Percentiles rank a stretch among this genome's conserved stretches.
Conservation (phyloP, 2,329 filamentous ascomycete species). For the Zymoseptoria passerinii region DNA sequence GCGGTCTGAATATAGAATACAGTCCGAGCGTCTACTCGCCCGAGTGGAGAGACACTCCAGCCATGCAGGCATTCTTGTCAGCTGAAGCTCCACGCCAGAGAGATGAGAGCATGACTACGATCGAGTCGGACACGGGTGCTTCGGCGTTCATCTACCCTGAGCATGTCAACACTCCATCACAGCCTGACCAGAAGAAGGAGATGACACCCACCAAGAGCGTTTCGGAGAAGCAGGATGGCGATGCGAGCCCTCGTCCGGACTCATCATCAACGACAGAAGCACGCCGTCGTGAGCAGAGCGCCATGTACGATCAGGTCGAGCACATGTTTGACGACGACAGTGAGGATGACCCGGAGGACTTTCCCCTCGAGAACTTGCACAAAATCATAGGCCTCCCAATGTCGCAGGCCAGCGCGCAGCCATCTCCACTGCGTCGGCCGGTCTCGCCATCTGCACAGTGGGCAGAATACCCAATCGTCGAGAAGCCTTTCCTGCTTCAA, state of each 20-base stretch:
- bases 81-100: background rate
- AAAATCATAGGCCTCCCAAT: background rate
- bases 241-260: constrained; percentile 6
- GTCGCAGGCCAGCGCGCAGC: background rate
- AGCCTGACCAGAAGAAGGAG: background rate
- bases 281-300: background rate
- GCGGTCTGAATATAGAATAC: constrained; percentile 10
- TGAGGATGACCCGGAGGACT: background rate
- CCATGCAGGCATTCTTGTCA: background rate
- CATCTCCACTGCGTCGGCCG: background rate
- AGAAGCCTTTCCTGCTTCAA: background rate
- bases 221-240: background rate
- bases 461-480: background rate
- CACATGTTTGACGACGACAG: background rate
- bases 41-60: constrained; percentile 3
- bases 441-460: background rate
- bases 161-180: constrained; percentile 13
- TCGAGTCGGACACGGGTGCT: constrained; percentile 7
- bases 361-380: too few relatives aligned
- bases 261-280: background rate
- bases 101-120: background rate
- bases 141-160: constrained; percentile 17
- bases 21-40: constrained; percentile 26
- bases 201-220: background rate
- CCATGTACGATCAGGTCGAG: background rate